Conservation (phyloP, 495 filamentous ascomycete species). For the Margaritispora aquatica region DNA sequence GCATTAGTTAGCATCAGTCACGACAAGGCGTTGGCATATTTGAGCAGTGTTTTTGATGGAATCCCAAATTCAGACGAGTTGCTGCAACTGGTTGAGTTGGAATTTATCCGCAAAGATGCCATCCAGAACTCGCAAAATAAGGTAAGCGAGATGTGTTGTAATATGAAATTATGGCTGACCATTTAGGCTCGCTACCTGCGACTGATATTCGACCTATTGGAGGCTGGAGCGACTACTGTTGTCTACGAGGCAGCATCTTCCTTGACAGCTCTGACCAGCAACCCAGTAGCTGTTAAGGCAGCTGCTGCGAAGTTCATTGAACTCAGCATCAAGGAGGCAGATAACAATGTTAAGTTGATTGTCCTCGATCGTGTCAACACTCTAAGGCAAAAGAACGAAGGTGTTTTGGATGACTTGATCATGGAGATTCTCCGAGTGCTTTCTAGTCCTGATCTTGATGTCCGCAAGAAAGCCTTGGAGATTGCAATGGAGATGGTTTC, state of each 20-base stretch:
- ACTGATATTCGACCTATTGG: conserved; percentile 93
- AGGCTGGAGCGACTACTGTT: conserved; percentile 88
- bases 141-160: conserved; percentile 42
- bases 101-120: conserved; percentile 98
- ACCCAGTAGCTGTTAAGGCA: conserved; percentile 96
- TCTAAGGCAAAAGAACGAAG: conserved; percentile 84
- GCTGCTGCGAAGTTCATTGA: conserved; percentile 95
- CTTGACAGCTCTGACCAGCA: conserved; percentile 89
- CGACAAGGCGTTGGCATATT: conserved; percentile 83
- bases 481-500: conserved; percentile 97
- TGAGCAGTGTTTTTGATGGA: conserved; percentile 86
- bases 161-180: conserved; percentile 24
- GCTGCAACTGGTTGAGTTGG: conserved; percentile 85
- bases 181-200: conserved; percentile 77
- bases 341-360: conserved; percentile 99
- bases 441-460: conserved; percentile 92
- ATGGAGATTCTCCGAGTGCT: conserved; percentile 98
- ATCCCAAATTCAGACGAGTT: conserved; percentile 93
- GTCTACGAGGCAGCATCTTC: conserved; percentile 98
- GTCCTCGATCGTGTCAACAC: conserved; percentile 93
- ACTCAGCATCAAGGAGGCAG: conserved; percentile 90
- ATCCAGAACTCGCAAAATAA: conserved; percentile 90
- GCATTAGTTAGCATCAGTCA: conserved; percentile 88
- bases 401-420: conserved; percentile 88
- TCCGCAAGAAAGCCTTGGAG: conserved; percentile 83